Base-by-base conservation (phyloP, 164 flowering plant species). In the Berberis vulgaris region DNA sequence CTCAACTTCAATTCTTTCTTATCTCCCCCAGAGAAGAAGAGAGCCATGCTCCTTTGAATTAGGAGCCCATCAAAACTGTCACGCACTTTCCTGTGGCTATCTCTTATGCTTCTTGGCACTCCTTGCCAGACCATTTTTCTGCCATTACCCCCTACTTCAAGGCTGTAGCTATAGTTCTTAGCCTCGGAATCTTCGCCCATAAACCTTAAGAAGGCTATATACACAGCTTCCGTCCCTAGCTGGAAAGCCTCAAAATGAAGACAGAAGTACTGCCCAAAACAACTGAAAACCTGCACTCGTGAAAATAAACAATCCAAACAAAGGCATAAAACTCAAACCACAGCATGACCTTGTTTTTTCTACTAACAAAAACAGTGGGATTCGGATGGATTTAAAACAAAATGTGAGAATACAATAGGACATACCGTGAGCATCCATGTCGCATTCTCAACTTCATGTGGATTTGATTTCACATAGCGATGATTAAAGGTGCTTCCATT, bases 351-450 rank as follows among this genome's bases (percentile, higher is more conserved):
- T 26, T 26, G 26, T 26, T 26, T 26, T 26, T 26, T 26, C 26
- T 26, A 26, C 26, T 26, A 26, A 54, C 26, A 26, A 45, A n/a
- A n/a, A 53, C 2, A 2, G 39, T 12, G 46, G 12, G 50, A 11
- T 44, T 42, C 7, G 40, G 39, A 65, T 45, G 6, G 26, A 10
- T 7, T 2, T 40, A 59, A 49, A 43, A 41, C 47, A 47, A 42
- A 62, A 38, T 12, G 61, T n/a, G 45, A 50, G 26, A 46, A 6
- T 26, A 68, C 5, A 45, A 39, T 46, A 10, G n/a, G 54, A 52
- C 11, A 57, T 85, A 91, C 98, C 80, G 96, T 92, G 49, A 92
- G 77, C 96, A 92, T 92, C 96, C 96, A 89, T 4, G 98, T 92
- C 26, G 93, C 93, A 71, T 91, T 88, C 71, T 88, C 97, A 56